Conservation (phyloP, 768 basidiomycete genomes). For the Daedalea quercina region DNA sequence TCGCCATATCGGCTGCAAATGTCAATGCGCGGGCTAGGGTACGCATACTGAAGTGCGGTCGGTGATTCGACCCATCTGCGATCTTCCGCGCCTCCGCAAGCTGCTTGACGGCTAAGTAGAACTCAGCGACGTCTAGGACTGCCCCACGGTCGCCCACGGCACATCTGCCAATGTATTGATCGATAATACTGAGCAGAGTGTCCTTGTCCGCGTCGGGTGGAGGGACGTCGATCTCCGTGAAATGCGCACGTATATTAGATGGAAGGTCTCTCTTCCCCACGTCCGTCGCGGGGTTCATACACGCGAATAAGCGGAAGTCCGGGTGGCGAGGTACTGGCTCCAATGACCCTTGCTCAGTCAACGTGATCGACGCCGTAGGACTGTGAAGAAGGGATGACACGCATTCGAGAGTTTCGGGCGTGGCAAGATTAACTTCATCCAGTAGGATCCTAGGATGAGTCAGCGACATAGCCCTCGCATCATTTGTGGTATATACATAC, state of each 20-base stretch:
- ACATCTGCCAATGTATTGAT: slow-evolving; percentile 80
- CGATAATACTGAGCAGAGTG: slow-evolving; percentile 79
- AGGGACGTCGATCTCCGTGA: slow-evolving; percentile 95
- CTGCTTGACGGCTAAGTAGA: slow-evolving; percentile 77
- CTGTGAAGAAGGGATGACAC: slow-evolving; percentile 82
- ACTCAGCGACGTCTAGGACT: slow-evolving; percentile 88
- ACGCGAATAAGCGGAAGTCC: slow-evolving; percentile 94
- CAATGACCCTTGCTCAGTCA: slow-evolving; percentile 89
- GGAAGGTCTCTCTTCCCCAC: slow-evolving; percentile 97
- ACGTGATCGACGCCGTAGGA: slow-evolving; percentile 81
- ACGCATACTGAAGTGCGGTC: slow-evolving; percentile 96
- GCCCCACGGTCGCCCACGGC: slow-evolving; percentile 82
- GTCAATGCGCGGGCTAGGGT: slow-evolving; percentile 86
- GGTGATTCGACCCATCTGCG: slow-evolving; percentile 88
- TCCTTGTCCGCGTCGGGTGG: slow-evolving; percentile 90
- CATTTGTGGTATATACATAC: slow-evolving; percentile 40
- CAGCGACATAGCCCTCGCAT: background rate
- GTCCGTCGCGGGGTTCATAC: slow-evolving; percentile 99
- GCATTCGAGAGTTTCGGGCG: slow-evolving; percentile 89
- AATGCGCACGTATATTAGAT: slow-evolving; percentile 80
- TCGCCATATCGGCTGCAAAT: slow-evolving; percentile 80
- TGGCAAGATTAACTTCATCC: slow-evolving; percentile 95
- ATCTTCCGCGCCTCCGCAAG: slow-evolving; percentile 69
- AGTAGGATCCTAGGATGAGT: slow-evolving; percentile 70
- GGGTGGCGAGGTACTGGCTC: slow-evolving; percentile 89